Percentiles rank a stretch among this genome's conserved stretches.
Evolutionary conservation across 768 basidiomycete species (phyloP).

Genomic region (Termitomyces sp.): DNA sequence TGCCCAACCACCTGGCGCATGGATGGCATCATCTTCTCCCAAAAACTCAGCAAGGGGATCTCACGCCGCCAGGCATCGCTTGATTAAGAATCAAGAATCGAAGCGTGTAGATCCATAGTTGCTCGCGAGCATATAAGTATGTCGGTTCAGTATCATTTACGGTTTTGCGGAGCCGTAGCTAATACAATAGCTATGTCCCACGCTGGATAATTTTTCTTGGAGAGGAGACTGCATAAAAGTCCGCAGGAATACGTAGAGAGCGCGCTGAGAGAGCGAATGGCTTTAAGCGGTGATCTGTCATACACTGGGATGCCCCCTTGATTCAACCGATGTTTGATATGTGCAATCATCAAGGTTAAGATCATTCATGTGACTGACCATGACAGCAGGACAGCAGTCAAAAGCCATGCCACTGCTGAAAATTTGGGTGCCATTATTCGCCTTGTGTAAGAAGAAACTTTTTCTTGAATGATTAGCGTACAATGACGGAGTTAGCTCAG

Average conservation of each 20-base stretch:
- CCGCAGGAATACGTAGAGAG: too few relatives aligned
- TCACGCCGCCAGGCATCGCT: constrained; percentile 9
- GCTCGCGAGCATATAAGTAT: not conserved
- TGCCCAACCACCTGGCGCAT: not conserved
- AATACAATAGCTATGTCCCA: not conserved
- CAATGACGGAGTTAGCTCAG: not conserved
- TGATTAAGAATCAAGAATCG: constrained; percentile 6
- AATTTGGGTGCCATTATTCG: constrained; percentile 5
- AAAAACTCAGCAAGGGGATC: not conserved
- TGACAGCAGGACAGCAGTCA: not conserved
- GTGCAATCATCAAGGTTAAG: not conserved
- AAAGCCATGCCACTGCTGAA: not conserved
- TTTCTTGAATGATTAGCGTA: constrained; percentile 1
- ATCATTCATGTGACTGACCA: constrained; percentile 11
- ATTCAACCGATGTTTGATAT: not conserved
- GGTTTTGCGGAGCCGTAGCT: constrained; percentile 1
- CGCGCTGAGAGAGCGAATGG: too few relatives aligned
- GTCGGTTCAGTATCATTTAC: not conserved
- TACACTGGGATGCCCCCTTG: not conserved
- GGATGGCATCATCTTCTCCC: not conserved
- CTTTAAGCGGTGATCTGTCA: not conserved
- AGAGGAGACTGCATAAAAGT: not conserved
- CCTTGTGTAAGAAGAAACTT: not conserved
- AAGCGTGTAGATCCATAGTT: constrained; percentile 3
- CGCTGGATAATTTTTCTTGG: not conserved